These are phyloP conservation scores for Xylaria longipes DNA, from an alignment of 495 filamentous ascomycete genomes.

Conservation along the genomic window DNA sequence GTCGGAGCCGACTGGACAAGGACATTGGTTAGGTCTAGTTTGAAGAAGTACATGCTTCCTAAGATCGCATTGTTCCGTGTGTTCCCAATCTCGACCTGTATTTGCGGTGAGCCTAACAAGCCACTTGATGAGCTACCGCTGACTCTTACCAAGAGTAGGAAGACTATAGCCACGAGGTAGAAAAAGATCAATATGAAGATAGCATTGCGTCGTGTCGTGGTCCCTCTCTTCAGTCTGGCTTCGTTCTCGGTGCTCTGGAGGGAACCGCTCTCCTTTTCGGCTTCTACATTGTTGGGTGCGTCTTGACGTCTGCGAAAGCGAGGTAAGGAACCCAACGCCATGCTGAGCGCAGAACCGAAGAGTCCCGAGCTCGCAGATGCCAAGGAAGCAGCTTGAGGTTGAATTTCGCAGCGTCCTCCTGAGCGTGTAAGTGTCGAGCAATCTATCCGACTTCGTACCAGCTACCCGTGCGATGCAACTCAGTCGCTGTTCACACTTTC, in stretches of 20 bases:
- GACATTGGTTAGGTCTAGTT: constrained; percentile 82
- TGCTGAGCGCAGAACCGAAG: background rate
- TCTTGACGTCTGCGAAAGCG: constrained; percentile 7
- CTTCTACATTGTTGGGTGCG: constrained; percentile 26
- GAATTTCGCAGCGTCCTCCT: background rate
- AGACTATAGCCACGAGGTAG: constrained; percentile 75
- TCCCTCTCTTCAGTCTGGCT: constrained; percentile 56
- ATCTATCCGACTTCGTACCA: background rate
- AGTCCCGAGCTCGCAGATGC: background rate
- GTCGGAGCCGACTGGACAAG: constrained; percentile 78
- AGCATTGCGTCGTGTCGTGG: constrained; percentile 59
- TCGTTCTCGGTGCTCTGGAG: constrained; percentile 23
- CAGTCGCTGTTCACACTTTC: constrained; percentile 1
- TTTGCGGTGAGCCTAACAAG: constrained; percentile 7
- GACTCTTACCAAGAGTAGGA: constrained; percentile 70
- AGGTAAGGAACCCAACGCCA: constrained; percentile 5
- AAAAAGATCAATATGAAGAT: constrained; percentile 68
- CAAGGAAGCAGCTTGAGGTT: background rate
- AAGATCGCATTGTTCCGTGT: constrained; percentile 64
- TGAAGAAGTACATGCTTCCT: constrained; percentile 78
- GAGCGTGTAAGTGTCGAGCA: background rate
- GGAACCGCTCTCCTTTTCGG: constrained; percentile 28
- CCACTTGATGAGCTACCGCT: background rate
- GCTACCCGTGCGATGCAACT: background rate
- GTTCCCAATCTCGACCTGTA: constrained; percentile 72